A percentile compares a stretch with the other conserved stretches of the same genome.
phyloP scores from a whole-genome alignment of 495 filamentous ascomycete species.

The Penicillium goetzii region DNA sequence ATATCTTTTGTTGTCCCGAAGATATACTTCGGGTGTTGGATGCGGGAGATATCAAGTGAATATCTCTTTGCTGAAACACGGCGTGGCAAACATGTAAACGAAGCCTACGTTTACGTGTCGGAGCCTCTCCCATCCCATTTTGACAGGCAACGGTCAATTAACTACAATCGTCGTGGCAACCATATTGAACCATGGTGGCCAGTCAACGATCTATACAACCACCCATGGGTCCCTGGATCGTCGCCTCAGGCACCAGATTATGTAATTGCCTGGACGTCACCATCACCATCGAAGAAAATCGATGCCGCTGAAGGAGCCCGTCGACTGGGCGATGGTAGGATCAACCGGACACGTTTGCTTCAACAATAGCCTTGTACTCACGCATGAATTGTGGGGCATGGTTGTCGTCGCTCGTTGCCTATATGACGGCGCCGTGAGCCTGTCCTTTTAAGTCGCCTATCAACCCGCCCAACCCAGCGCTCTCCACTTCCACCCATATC shows the following conservation, averaged over 20 bases:
- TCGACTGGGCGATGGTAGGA: not conserved
- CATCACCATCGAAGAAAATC: conserved; percentile 7
- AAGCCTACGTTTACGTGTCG: not conserved
- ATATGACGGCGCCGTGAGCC: conserved; percentile 6
- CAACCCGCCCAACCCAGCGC: not conserved
- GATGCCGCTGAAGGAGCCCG: not conserved
- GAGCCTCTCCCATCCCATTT: not conserved
- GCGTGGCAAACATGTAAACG: not conserved
- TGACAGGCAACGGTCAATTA: not conserved
- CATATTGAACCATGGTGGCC: not conserved
- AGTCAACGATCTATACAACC: conserved; percentile 1
- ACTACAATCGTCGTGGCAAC: not conserved
- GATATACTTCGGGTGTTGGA: not conserved
- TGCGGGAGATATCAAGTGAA: not conserved
- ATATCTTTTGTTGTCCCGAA: not conserved
- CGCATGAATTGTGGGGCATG: not conserved
- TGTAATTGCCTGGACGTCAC: conserved; percentile 1
- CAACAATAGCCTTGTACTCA: not conserved
- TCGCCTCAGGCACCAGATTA: conserved; percentile 7
- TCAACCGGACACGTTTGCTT: not conserved
- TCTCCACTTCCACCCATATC: not conserved
- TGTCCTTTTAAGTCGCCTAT: not conserved
- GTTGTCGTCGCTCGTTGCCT: not conserved
- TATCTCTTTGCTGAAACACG: not conserved
- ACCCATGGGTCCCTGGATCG: not conserved